Base-by-base conservation (phyloP, 129 eudicot species). In the Flaveria bidentis region DNA sequence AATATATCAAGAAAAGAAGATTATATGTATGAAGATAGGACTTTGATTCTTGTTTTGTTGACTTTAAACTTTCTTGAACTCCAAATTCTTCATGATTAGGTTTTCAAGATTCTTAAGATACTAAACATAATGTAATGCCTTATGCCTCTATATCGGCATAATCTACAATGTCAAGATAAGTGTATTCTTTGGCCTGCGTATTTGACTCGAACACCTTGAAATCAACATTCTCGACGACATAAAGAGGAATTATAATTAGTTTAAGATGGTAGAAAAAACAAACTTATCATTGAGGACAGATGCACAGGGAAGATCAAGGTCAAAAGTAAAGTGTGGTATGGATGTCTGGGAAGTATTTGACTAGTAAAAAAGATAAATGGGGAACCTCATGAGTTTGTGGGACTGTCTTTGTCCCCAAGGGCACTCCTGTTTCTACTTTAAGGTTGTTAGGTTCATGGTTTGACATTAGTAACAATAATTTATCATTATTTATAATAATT, bases 311-410 rank as follows among this genome's bases (percentile, higher is more conserved):
- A 30, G 44, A 15, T 63, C 45, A 76, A 80, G 85, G 77, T 81
- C 14, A 78, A 78, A 74, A 81, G 82, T 69, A 55, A 70, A 77
- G 83, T 72, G 56, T 81, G 83, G 72, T 73, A 73, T 84, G 66
- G 51, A 72, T 80, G 67, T 67, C 67, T 18, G 83, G 71, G 81
- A 64, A 79, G 78, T 67, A 76, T 80, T 80, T 72, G 82, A 80
- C 80, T 84, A 80, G 62, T 68, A 82, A 81, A 62, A 44, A 11
- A 62, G 67, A 81, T 82, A 50, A 14, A 78, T 62, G 78, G 78
- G 80, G 81, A 77, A 81, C 81, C 85, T 78, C 49, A 67, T 82
- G 89, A 86, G 85, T 81, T 82, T 82, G 89, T 82, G 85, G 89
- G 86, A 78, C 55, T 71, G 64, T 57, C 47, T 68, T 80, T 79